Percentiles rank a stretch among this genome's conserved stretches.
phyloP scores from a whole-genome alignment of 1,284 basidiomycete genomes.

The Trametes polyzona region DNA sequence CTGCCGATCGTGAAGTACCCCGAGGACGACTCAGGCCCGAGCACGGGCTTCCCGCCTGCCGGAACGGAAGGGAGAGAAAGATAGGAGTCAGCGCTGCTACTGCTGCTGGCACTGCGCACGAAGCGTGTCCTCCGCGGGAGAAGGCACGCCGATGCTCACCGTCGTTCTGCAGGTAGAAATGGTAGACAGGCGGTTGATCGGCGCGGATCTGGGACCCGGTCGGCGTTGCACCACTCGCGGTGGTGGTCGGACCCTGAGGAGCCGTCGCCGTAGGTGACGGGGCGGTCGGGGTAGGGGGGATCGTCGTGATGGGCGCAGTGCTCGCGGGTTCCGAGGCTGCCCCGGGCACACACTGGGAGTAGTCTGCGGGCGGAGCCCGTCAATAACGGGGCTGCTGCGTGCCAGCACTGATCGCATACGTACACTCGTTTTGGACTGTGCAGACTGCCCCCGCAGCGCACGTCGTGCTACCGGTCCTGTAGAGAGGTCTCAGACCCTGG shows the following conservation, averaged over 20 bases:
- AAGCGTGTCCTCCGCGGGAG: neutral
- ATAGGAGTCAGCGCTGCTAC: slow-evolving; percentile 23
- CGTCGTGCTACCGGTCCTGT: slow-evolving; percentile 49
- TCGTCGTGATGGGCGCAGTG: slow-evolving; percentile 24
- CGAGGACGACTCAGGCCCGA: slow-evolving; percentile 55
- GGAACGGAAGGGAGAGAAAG: neutral
- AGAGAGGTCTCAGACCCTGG: slow-evolving; percentile 4
- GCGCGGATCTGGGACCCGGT: slow-evolving; percentile 59
- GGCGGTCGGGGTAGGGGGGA: slow-evolving; percentile 28
- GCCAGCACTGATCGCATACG: slow-evolving; percentile 18
- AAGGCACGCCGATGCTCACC: slow-evolving; percentile 37
- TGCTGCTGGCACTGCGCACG: neutral
- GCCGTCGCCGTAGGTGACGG: slow-evolving; percentile 40
- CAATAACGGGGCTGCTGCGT: slow-evolving; percentile 8
- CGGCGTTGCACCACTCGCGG: slow-evolving; percentile 46
- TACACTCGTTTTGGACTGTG: slow-evolving; percentile 48
- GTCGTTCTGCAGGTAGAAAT: slow-evolving; percentile 58
- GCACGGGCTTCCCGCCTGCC: slow-evolving; percentile 51
- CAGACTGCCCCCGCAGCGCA: slow-evolving; percentile 52
- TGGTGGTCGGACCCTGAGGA: slow-evolving; percentile 39
- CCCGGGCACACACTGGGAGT: slow-evolving; percentile 53
- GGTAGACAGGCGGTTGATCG: slow-evolving; percentile 56
- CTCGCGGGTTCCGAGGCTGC: slow-evolving; percentile 23
- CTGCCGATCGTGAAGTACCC: slow-evolving; percentile 55
- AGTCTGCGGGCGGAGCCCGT: slow-evolving; percentile 39